Evolutionary conservation across 176 grass and related monocot genomes (phyloP), one percentile per base, ranked within the genome.

Genomic region (Rhynchospora breviuscula): DNA sequence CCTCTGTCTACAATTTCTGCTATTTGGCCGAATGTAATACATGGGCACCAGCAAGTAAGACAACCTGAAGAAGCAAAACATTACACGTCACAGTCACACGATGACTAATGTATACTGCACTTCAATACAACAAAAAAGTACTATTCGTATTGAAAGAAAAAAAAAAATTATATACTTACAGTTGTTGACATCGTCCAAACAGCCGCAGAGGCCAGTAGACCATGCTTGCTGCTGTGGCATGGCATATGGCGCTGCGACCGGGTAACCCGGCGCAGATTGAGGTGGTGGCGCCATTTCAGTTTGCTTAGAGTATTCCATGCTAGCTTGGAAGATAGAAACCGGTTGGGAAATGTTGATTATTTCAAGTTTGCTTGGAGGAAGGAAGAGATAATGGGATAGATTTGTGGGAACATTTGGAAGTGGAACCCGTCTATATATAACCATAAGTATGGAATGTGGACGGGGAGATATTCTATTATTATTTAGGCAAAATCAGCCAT

Each of bases 1-100:
- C 94, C 94, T 71, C 67, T 17, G 79, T 97, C 94, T 14, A 92
- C 82, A 1, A 94, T 89, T 87, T 97, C 94, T 17, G 94, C 94
- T 5, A 94, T 31, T 21, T 81, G 75, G 2, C 90, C 94, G 64
- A 97, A 94, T 3, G 89, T 90, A 63, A 97, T 78, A 84, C 89
- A 94, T 2, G 89, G 94, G 86, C 89, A 97, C 14, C 87, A 92
- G 13, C 17, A 92, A 3, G 94, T 90, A 47, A 94, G 0, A 81
- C 87, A 97, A 10, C 87, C 92, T 88, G 67, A 60, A 49, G 35
- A 40, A 40, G 35, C 35, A 64, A 54, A 29, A 64, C n/a, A 85
- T 35, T 35, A 66, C 7, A 40, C 3, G 35, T 46, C 9, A 14
- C 7, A 78, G 48, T 26, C 19, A 74, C 46, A 8, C 40, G 33